A percentile compares a stretch with the other conserved stretches of the same genome.
Evolutionary conservation across 805 yeast genomes (phyloP).

Genomic region (Ogataea polymorpha): DNA sequence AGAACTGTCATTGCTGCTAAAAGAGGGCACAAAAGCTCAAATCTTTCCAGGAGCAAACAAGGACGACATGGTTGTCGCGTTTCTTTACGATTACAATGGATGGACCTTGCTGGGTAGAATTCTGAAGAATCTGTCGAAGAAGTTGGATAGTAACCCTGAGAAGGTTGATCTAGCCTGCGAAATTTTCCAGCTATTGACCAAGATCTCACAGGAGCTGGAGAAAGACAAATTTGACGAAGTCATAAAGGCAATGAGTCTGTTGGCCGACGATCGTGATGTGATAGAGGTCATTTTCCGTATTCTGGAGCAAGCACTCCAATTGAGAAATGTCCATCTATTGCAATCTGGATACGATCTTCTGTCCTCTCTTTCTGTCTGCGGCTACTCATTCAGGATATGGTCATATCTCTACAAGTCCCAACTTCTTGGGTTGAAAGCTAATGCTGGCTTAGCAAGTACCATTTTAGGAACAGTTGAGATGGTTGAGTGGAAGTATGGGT

Average conservation of each 20-base stretch:
- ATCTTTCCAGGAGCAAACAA: slow-evolving; percentile 45
- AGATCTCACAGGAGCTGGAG: slow-evolving; percentile 41
- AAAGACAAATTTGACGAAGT: slow-evolving; percentile 26
- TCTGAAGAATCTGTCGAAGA: slow-evolving; percentile 56
- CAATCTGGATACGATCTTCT: slow-evolving; percentile 49
- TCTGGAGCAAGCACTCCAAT: slow-evolving; percentile 65
- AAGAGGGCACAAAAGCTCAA: slow-evolving; percentile 66
- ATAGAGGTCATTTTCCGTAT: slow-evolving; percentile 59
- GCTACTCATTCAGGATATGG: slow-evolving; percentile 73
- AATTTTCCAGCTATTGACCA: slow-evolving; percentile 49
- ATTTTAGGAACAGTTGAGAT: slow-evolving; percentile 72
- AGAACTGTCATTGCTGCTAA: slow-evolving; percentile 43
- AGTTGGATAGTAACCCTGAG: slow-evolving; percentile 37
- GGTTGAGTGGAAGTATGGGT: slow-evolving; percentile 60
- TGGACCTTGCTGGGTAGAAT: slow-evolving; percentile 84
- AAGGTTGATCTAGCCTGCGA: slow-evolving; percentile 42
- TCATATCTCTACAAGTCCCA: slow-evolving; percentile 66
- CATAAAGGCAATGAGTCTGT: slow-evolving; percentile 34
- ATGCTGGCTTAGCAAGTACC: slow-evolving; percentile 60
- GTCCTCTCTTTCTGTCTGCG: slow-evolving; percentile 39
- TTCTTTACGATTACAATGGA: slow-evolving; percentile 74
- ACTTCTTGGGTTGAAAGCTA: slow-evolving; percentile 57
- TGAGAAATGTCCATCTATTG: slow-evolving; percentile 46
- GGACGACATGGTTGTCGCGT: slow-evolving; percentile 46
- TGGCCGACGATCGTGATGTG: slow-evolving; percentile 31